phyloP scores from a whole-genome alignment of 495 filamentous ascomycete genomes.

The Penicillium samsonianum region DNA sequence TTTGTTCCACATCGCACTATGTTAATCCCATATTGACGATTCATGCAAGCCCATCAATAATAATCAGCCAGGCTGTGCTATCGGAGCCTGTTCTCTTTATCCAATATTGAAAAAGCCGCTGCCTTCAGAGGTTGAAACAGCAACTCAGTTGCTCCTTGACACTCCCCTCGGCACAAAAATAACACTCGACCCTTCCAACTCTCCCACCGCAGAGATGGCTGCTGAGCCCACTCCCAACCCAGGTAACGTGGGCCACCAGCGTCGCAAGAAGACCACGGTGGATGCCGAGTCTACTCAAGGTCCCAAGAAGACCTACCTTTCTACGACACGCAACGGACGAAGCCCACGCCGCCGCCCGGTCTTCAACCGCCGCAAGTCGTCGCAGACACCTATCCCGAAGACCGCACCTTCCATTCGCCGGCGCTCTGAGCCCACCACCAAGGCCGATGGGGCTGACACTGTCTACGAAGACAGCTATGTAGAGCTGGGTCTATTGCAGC shows the following conservation, averaged over 20 bases:
- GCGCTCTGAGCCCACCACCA: constrained; percentile 18
- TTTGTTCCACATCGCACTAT: background rate
- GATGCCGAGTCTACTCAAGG: constrained; percentile 11
- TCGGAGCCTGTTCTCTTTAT: constrained; percentile 22
- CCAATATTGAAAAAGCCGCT: constrained; percentile 45
- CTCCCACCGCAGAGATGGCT: constrained; percentile 28
- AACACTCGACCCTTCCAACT: constrained; percentile 37
- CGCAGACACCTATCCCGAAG: constrained; percentile 30
- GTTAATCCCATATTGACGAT: constrained; percentile 1
- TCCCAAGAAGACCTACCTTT: constrained; percentile 37
- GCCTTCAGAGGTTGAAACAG: constrained; percentile 27
- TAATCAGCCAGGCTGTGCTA: constrained; percentile 5
- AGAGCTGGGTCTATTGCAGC: constrained; percentile 9
- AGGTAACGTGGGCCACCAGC: constrained; percentile 3
- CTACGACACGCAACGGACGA: constrained; percentile 32
- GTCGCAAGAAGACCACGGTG: constrained; percentile 16
- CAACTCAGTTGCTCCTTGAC: constrained; percentile 37
- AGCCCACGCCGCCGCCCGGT: constrained; percentile 43
- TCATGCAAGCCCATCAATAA: constrained; percentile 8
- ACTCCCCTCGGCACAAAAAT: constrained; percentile 29
- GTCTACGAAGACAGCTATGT: constrained; percentile 10
- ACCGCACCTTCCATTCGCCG: constrained; percentile 7
- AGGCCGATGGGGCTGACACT: background rate
- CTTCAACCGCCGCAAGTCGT: constrained; percentile 46
- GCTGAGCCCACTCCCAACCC: background rate